These are phyloP conservation scores for Trichophyton schoenleinii DNA, from an alignment of 2,329 filamentous ascomycete genomes.

Conservation along the genomic window DNA sequence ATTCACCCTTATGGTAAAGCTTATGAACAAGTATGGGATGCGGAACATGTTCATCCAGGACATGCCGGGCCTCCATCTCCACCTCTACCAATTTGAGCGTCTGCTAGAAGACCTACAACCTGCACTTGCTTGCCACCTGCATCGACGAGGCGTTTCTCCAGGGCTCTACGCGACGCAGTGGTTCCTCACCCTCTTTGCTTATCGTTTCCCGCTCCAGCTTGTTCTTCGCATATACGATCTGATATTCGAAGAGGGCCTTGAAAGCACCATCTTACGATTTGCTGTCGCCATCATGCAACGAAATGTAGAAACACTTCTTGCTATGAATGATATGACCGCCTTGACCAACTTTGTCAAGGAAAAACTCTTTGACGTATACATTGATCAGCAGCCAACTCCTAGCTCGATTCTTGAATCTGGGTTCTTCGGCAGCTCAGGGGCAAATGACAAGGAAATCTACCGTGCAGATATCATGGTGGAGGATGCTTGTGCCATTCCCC, in stretches of 20 bases:
- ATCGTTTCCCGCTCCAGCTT: constrained; percentile 89
- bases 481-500: constrained; percentile 78
- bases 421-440: constrained; percentile 87
- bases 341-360: constrained; percentile 88
- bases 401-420: constrained; percentile 88
- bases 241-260: constrained; percentile 82
- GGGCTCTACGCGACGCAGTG: constrained; percentile 96
- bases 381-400: constrained; percentile 85
- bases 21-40: constrained; percentile 94
- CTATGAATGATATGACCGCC: constrained; percentile 80
- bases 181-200: constrained; percentile 97
- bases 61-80: constrained; percentile 90
- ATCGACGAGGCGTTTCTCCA: constrained; percentile 72
- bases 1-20: constrained; percentile 77
- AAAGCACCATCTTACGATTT: constrained; percentile 80
- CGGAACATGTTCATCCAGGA: constrained; percentile 88
- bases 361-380: constrained; percentile 89
- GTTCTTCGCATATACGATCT: constrained; percentile 94
- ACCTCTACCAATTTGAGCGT: constrained; percentile 88
- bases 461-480: constrained; percentile 84
- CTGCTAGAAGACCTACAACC: constrained; percentile 89
- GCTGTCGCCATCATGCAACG: constrained; percentile 94
- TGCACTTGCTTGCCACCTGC: constrained; percentile 85
- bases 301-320: constrained; percentile 64
- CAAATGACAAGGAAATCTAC: constrained; percentile 88